Evolutionary conservation across 805 yeast genomes (phyloP), one percentile per base, ranked within the genome.

Genomic region (Blastobotrys mokoenaii): DNA sequence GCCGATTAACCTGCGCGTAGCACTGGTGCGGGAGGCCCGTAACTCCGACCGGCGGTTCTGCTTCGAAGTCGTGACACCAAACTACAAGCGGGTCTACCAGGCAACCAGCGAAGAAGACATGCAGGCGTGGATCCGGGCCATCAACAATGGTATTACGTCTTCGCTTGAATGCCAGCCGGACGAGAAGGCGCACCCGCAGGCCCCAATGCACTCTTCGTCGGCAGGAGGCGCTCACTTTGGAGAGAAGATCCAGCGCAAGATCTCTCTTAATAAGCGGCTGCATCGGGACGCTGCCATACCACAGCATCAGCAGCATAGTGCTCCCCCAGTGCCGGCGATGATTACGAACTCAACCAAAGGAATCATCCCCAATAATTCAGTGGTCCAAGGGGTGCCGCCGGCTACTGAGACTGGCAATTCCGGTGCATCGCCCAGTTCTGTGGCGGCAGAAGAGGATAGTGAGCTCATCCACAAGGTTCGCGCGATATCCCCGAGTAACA

Each of bases 11-110:
- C 61, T 87, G 35, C 79, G 86, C 1, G 70, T 83, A 49, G 79
- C 90, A 2, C 75, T 76, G 43, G 79, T 66, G 71, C 51, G 84
- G 69, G 66, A 66, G 55, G 61, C 71, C 22, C 45, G 66, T 44
- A 50, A 54, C 15, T 54, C 61, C 1, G 74, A 70, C 33, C 58
- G 76, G 14, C 55, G 74, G 33, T 74, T 66, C 59, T 84, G 95
- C 54, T 82, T 87, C 59, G 89, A 87, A 57, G 76, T 87, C 6
- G 72, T 82, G 39, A 84, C 93, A 0, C 81, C 88, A 1, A 62
- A 68, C 14, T 84, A 83, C 20, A 81, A 79, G 52, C 82, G 85
- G 48, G 73, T 78, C 2, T 84, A 82, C 56, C 95, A 88, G 61
- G 85, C 90, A 0, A 72, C 80, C 2, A 73, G 76, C 42, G 82